Conservation (phyloP, 768 basidiomycete species). For the Phaeotremella fagi region DNA sequence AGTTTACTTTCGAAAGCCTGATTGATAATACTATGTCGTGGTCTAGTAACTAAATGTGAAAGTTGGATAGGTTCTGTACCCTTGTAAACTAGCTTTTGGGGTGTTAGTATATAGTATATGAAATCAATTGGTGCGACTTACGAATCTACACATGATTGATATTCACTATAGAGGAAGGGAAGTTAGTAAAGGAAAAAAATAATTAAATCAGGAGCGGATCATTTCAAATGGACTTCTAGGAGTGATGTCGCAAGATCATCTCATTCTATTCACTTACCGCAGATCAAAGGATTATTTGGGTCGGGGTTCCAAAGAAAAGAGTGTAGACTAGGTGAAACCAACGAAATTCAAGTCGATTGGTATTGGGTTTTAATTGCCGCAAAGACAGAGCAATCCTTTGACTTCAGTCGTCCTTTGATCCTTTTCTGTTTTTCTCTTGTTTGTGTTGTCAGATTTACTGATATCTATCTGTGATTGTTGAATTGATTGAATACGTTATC, state of each 20-base stretch:
- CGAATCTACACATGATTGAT: slow-evolving; percentile 13
- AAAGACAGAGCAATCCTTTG: too few species aligned
- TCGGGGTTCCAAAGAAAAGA: too few species aligned
- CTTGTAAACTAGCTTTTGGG: slow-evolving; percentile 72
- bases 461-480: too few species aligned
- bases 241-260: background rate
- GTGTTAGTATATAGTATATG: background rate
- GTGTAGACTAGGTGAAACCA: too few species aligned
- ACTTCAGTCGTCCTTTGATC: too few species aligned
- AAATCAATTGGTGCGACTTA: slow-evolving; percentile 2
- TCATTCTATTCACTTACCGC: background rate
- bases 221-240: background rate
- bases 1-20: slow-evolving; percentile 93
- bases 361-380: too few species aligned
- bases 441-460: too few species aligned
- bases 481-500: too few species aligned
- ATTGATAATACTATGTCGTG: slow-evolving; percentile 93
- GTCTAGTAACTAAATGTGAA: slow-evolving; percentile 87
- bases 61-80: slow-evolving; percentile 88
- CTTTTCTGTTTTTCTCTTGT: too few species aligned
- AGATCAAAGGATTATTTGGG: too few species aligned
- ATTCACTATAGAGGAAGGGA: too few species aligned
- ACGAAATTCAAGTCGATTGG: too few species aligned
- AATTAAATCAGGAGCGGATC: background rate
- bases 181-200: background rate